Percentiles rank a stretch among this genome's conserved stretches.
These are phyloP conservation scores for Orychophragmus violaceus DNA, from an alignment of 345 rosid species.

Conservation along the genomic window DNA sequence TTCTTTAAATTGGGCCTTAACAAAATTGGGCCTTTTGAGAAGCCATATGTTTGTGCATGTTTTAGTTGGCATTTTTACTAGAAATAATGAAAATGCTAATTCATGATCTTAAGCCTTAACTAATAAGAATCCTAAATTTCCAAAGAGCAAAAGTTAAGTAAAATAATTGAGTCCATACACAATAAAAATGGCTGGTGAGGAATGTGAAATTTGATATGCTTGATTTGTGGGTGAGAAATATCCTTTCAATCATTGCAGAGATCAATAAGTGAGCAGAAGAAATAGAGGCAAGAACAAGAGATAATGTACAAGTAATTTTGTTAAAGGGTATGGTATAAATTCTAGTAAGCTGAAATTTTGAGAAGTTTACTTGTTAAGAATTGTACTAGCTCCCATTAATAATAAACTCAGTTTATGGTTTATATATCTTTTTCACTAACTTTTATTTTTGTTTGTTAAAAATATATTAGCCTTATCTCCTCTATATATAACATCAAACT, in stretches of 20 bases:
- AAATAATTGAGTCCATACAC: not conserved
- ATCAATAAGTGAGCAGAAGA: no score
- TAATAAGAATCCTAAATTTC: not conserved
- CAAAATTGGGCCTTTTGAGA: not conserved
- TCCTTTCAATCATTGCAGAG: no score
- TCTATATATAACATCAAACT: not conserved
- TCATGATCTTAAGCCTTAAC: not conserved
- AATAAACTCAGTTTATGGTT: not conserved
- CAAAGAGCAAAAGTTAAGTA: not conserved
- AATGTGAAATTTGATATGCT: no score
- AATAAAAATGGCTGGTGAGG: no score
- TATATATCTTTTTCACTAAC: not conserved
- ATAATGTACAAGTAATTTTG: no score
- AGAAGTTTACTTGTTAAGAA: no score
- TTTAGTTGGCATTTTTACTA: not conserved
- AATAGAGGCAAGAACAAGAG: no score
- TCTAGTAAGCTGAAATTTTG: no score
- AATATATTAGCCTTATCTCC: not conserved
- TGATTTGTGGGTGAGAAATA: no score
- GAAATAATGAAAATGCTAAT: not conserved
- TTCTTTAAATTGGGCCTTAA: not conserved
- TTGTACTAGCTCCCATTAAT: not conserved
- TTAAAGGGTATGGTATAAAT: no score
- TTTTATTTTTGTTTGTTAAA: not conserved
- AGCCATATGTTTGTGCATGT: not conserved